Evolutionary conservation across 257 asterid species (phyloP), one percentile per base, ranked within the genome.

Genomic region (Thymus mandschuricus): DNA sequence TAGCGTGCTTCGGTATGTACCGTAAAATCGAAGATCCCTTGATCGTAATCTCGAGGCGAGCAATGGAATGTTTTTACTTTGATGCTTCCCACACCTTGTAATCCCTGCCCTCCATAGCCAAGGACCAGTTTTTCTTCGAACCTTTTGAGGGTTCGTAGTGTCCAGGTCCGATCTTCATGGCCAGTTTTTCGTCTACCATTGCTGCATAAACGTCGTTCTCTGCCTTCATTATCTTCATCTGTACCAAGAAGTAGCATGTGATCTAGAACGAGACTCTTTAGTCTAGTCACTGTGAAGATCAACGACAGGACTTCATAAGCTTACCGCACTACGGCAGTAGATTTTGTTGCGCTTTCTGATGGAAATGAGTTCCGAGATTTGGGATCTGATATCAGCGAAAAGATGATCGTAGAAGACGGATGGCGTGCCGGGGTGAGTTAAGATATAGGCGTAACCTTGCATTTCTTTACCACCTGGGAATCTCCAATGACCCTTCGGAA

Each of bases 381-480:
- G 86, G 38, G 88, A 75, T 57, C 75, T 84, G 61, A 79, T 70
- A 0, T 80, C 83, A 10, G 92, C 91, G 75, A 95, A 89, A 67
- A 95, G 76, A 83, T 95, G 98, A 79, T 95, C 99, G 62, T 81
- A 88, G 80, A 95, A 95, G 68, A 95, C 96, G 12, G 99, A 79
- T 1, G 99, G 99, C 3, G 98, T 92, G 58, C 98, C 98, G 13
- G 92, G 92, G 81, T 95, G 98, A 73, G 98, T 89, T 68, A 94
- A 72, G 76, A 91, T 86, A 76, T 94, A 94, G 56, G 97, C 96
- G 78, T 94, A 94, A 57, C 99, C 99, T 85, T 89, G 97, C 95
- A 89, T 88, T 82, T 94, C 99, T 80, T 89, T 94, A 68, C 99
- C 98, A 59, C 90, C 95, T 48, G 99, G 99, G 87, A 95, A 95